Evolutionary conservation across 345 rosid species (phyloP), one percentile per base, ranked within the genome.

Genomic region (Gossypium arboreum): DNA sequence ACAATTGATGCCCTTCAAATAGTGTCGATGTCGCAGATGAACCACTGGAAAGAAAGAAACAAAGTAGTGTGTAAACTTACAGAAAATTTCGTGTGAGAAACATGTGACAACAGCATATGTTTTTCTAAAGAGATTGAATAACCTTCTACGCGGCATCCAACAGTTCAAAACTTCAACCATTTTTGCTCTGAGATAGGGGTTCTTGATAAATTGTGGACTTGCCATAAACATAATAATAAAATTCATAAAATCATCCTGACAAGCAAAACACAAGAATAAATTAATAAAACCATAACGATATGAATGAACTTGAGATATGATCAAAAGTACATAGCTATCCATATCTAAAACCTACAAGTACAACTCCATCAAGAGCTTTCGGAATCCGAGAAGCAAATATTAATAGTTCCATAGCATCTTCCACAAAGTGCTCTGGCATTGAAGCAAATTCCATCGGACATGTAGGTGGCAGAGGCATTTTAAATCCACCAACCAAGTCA

Each of bases 91-190:
- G 12, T 73, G 27, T 17, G 39, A 39, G 70, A 9, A 73, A 72
- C 72, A 78, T 47, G 50, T 15, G 73, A 73, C 71, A 6, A 41
- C 69, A 13, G 43, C 72, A 59, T 63, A 15, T 58, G 41, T 1
- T n/a, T 65, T 9, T 45, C 59, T 68, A 69, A 69, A 65, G 29
- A 55, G 12, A 68, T 54, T 11, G 75, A 43, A 81, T 76, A 65
- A 93, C 98, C 97, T 88, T 84, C 93, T 75, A 60, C 93, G 94
- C 41, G 97, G 99, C 94, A 96, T 96, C 98, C 98, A 96, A 85
- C 97, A 90, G 75, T 96, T 93, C 89, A 93, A 86, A 50, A 92
- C 99, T 86, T 96, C 99, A 68, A 96, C 99, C 99, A 96, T 93
- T 86, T 96, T 96, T 74, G 98, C 94, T 82, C 99, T 89, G 73